Conservation (phyloP, 2,329 filamentous ascomycete genomes). For the Tolypocladium amazonense region DNA sequence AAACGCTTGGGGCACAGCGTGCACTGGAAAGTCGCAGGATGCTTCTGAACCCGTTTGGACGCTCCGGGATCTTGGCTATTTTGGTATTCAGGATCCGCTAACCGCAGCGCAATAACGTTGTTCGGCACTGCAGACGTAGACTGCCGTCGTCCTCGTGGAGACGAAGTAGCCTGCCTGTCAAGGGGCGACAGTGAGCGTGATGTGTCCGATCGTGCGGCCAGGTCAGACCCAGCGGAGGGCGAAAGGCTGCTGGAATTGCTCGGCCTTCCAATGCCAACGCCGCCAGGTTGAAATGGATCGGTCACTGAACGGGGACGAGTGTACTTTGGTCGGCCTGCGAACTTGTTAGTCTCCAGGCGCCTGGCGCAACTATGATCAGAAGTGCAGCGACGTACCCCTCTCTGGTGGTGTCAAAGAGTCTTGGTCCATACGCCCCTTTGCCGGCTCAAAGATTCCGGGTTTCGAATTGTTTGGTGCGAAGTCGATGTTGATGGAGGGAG, state of each 20-base stretch:
- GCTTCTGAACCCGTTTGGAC: constrained; percentile 85
- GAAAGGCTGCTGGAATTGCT: constrained; percentile 33
- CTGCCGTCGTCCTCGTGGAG: constrained; percentile 35
- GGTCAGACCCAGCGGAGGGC: constrained; percentile 36
- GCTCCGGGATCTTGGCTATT: constrained; percentile 49
- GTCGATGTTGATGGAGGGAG: constrained; percentile 92
- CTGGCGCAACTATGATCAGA: constrained; percentile 3
- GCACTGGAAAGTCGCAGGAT: constrained; percentile 95
- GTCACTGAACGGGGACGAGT: constrained; percentile 46
- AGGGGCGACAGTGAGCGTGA: constrained; percentile 49
- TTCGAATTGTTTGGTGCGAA: constrained; percentile 64
- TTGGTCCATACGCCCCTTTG: constrained; percentile 55
- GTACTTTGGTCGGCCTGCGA: constrained; percentile 34
- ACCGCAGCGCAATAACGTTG: constrained; percentile 69
- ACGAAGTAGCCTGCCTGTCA: constrained; percentile 35
- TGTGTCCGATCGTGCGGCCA: constrained; percentile 33
- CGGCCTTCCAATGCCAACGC: constrained; percentile 27
- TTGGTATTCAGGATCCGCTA: constrained; percentile 81
- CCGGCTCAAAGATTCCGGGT: constrained; percentile 27
- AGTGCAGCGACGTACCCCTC: constrained; percentile 36
- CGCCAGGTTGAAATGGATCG: constrained; percentile 45
- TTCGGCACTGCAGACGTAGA: constrained; percentile 54
- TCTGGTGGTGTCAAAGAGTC: constrained; percentile 80
- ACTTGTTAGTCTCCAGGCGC: not conserved
- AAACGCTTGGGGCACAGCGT: constrained; percentile 89